Percentiles rank a stretch among this genome's conserved stretches.
Conservation (phyloP, 2,329 filamentous ascomycete genomes). For the Penicillium sp. region DNA sequence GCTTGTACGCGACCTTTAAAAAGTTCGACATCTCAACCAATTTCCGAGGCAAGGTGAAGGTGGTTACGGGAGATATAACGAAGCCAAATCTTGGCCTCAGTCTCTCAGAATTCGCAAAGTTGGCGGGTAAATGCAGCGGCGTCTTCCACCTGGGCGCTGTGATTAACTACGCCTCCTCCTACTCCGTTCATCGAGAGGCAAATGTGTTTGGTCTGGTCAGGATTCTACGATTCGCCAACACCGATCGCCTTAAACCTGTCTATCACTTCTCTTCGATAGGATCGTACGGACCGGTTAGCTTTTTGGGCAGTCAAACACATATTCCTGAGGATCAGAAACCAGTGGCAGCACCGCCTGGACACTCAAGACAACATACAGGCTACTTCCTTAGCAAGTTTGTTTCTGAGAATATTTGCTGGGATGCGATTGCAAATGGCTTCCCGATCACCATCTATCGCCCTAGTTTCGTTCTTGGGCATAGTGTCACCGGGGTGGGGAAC, state of each 20-base stretch:
- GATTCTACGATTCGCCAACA: conserved; percentile 7
- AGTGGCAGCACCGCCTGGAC: background rate
- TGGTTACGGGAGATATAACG: conserved; percentile 9
- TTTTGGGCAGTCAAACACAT: background rate
- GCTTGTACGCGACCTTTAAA: conserved; percentile 10
- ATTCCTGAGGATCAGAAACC: conserved; percentile 15
- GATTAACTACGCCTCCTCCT: conserved; percentile 11
- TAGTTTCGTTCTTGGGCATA: conserved; percentile 21
- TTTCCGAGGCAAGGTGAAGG: conserved; percentile 8
- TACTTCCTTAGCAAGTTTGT: conserved; percentile 28
- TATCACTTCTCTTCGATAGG: conserved; percentile 26
- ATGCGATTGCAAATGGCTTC: conserved; percentile 21
- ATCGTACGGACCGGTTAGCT: conserved; percentile 16
- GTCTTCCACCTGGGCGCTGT: conserved; percentile 20
- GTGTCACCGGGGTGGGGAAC: conserved; percentile 19
- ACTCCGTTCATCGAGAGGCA: conserved; percentile 8
- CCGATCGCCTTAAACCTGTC: conserved; percentile 15
- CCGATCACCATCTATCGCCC: conserved; percentile 26
- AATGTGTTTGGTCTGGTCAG: conserved; percentile 10
- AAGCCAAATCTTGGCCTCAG: conserved; percentile 7
- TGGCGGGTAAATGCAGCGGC: conserved; percentile 5
- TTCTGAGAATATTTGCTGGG: conserved; percentile 22
- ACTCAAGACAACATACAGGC: conserved; percentile 7
- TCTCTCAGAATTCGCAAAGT: background rate
- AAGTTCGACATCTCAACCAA: conserved; percentile 5